Conservation (phyloP, 768 basidiomycete genomes). For the Boletus rubroflammeus region DNA sequence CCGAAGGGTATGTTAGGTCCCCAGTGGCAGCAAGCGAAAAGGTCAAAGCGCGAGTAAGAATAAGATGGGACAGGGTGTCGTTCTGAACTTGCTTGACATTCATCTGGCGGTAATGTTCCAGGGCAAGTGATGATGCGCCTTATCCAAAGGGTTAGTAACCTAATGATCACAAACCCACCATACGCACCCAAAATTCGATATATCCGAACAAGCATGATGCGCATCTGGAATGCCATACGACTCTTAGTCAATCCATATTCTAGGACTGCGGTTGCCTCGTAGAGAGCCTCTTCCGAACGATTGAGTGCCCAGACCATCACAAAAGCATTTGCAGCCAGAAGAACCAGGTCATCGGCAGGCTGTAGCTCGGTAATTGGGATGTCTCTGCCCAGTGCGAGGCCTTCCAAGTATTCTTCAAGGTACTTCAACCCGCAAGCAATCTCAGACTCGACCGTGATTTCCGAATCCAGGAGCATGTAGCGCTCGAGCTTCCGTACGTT, state of each 20-base stretch:
- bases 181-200: constrained; percentile 74
- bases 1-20: constrained; percentile 70
- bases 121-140: constrained; percentile 71
- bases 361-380: constrained; percentile 79
- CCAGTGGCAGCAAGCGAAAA: constrained; percentile 77
- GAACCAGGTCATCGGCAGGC: constrained; percentile 79
- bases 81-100: constrained; percentile 83
- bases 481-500: constrained; percentile 77
- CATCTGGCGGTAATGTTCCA: constrained; percentile 77
- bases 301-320: constrained; percentile 61
- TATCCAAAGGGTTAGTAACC: constrained; percentile 3
- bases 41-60: constrained; percentile 71
- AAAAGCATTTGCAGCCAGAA: constrained; percentile 67
- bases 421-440: constrained; percentile 47
- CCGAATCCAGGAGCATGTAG: constrained; percentile 45
- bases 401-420: constrained; percentile 59
- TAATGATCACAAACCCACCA: not conserved
- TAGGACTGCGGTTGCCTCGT: constrained; percentile 59
- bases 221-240: constrained; percentile 75
- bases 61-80: constrained; percentile 83
- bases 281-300: constrained; percentile 54
- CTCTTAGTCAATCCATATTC: constrained; percentile 72
- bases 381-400: constrained; percentile 59
- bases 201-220: constrained; percentile 73
- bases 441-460: constrained; percentile 59